Conservation (phyloP, 1,284 basidiomycete species). For the Ustilago sp. region DNA sequence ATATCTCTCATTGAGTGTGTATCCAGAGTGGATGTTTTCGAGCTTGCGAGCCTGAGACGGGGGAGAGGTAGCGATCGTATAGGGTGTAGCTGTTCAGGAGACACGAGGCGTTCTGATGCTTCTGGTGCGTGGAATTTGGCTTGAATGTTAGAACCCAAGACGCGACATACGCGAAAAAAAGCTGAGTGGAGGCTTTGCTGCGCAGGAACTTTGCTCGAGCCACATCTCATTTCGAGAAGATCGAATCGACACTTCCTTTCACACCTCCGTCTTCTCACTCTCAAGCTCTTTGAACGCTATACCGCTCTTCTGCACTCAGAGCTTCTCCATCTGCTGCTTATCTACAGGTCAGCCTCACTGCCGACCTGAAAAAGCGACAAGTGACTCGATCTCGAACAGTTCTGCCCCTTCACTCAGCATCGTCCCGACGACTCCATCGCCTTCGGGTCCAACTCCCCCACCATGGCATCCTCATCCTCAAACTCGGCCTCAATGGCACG, state of each 20-base stretch:
- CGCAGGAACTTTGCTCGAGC: slow-evolving; percentile 30
- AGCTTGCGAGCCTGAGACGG: no score
- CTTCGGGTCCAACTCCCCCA: neutral
- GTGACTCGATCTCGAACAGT: neutral
- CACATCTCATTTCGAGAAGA: slow-evolving; percentile 9
- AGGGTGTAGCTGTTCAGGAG: no score
- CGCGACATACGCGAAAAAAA: neutral
- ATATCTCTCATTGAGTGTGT: no score
- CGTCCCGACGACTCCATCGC: neutral
- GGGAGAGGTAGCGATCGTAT: no score
- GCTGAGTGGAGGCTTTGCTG: slow-evolving; percentile 16
- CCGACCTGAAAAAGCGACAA: neutral
- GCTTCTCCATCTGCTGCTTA: no score
- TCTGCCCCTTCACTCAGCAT: neutral
- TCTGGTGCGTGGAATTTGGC: no score
- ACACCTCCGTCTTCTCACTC: neutral
- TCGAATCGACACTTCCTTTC: neutral
- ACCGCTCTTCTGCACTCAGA: neutral
- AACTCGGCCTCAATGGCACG: slow-evolving; percentile 74
- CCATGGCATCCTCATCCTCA: slow-evolving; percentile 18
- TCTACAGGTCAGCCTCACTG: neutral
- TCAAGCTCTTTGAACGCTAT: neutral
- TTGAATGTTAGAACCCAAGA: neutral
- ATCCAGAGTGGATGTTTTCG: no score
- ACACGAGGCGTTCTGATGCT: no score